phyloP scores from a whole-genome alignment of 805 yeast species.

The Suhomyces tanzawaensis region DNA sequence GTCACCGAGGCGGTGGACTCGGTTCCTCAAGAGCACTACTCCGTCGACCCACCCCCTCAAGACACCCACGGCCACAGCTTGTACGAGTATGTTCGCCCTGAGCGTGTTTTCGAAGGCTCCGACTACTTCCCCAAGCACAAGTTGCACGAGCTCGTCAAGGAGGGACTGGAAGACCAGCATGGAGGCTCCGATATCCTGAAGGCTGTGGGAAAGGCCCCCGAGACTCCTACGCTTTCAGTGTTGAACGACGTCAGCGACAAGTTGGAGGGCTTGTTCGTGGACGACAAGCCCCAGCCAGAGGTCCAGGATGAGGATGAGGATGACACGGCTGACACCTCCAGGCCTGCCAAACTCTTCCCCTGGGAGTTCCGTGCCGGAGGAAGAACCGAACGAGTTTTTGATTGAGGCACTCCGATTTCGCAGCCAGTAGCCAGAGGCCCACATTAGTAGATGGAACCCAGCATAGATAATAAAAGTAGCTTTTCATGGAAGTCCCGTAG shows the following conservation, averaged over 20 bases:
- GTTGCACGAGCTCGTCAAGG: slow-evolving; percentile 7
- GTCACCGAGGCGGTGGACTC: neutral
- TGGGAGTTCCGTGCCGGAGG: slow-evolving; percentile 30
- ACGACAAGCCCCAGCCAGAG: slow-evolving; percentile 7
- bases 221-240: slow-evolving; percentile 3
- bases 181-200: no score
- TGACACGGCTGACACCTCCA: slow-evolving; percentile 5
- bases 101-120: slow-evolving; percentile 28
- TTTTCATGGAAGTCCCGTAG: no score
- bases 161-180: no score
- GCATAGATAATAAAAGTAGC: no score
- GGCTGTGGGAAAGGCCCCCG: neutral
- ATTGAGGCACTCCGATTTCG: neutral
- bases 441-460: no score
- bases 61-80: slow-evolving; percentile 1
- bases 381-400: slow-evolving; percentile 26
- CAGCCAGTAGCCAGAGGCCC: no score
- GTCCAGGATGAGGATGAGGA: slow-evolving; percentile 9
- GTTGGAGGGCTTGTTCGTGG: slow-evolving; percentile 10
- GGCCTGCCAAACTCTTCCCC: slow-evolving; percentile 29
- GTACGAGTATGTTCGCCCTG: slow-evolving; percentile 17
- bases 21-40: neutral
- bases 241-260: slow-evolving; percentile 9
- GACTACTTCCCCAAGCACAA: slow-evolving; percentile 32
- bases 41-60: neutral